Evolutionary conservation across 345 rosid genomes (phyloP), one percentile per base, ranked within the genome.

Genomic region (Viola odorata): DNA sequence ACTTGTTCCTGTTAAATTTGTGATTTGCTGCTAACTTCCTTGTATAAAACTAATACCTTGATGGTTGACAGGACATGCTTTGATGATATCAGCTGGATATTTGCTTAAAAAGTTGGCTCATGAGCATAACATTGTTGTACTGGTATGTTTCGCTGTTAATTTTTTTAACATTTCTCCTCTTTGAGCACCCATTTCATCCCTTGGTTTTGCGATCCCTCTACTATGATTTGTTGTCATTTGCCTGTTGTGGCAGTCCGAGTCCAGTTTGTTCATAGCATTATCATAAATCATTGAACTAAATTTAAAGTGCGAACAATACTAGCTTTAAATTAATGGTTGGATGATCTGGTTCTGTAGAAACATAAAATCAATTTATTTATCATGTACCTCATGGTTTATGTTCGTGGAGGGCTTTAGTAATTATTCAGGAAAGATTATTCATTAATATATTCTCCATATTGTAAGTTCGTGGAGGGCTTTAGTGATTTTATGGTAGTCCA

Each of bases 81-180:
- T 91, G 69, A 91, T 87, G 95, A 63, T 76, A 45, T 81, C 92
- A 54, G 80, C 77, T 72, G 95, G 95, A 48, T 66, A 68, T 69
- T 55, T 91, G 72, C 86, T 91, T 49, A 91, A 91, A 83, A 85
- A 87, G 81, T 70, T 90, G 58, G 91, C 95, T 37, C 81, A 87
- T 64, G 88, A 85, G 77, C 80, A 82, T 64, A 84, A 75, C 69
- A 66, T 85, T 12, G 91, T 84, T 0, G 65, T 82, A 15, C 78
- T 85, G 77, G 97, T 87, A 76, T 72, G 70, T 60, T 61, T 68
- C 67, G 38, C 57, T 23, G 65, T 73, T 13, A 55, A 41, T 37
- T 38, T 40, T 17, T 5, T 41, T 53, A 42, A 37, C 39, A 32
- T 10, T 5, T 14, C 0, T 7, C 12, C 9, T 4, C 4, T 23